Evolutionary conservation across 169 alveolate genomes (phyloP), one percentile per base, ranked within the genome.

Genomic region (Cryptosporidium parvum): DNA sequence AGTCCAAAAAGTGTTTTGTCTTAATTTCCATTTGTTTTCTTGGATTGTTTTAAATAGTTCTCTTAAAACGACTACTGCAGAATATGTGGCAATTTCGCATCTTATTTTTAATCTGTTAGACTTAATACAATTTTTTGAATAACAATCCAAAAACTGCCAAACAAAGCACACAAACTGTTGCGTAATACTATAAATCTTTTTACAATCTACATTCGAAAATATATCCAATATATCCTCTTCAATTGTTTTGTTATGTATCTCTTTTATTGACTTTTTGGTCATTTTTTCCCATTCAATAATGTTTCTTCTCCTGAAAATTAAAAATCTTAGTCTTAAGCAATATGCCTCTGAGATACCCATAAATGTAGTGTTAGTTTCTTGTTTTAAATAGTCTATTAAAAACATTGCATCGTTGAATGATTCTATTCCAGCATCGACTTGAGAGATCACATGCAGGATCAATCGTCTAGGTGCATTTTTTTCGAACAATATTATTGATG

Each of bases 131-230:
- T 39, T 48, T 10, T 9, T 18, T 29, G 48, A n/a, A 45, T 44
- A 62, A 31, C 26, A 61, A 35, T 80, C 89, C 33, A 80, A 48
- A 42, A 80, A 80, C 62, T 80, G 89, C 89, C 89, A 80, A 39
- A 80, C 31, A 67, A 80, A 80, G 42, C 89, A 80, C 2, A 51
- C 75, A 62, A 62, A 80, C 65, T 80, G 89, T 39, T 80, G 89
- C 1, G 75, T 45, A 12, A 80, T 39, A 45, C 37, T 59, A 29
- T 44, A 48, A 35, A 39, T 75, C 18, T 62, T 39, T 7, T 59
- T 59, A 26, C 37, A 45, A 33, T 23, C 29, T 39, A 80, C 45
- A 18, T 33, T 37, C 2, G 59, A 29, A 23, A 80, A n/a, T 26
- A 80, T 26, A 9, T 80, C 89, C 18, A 65, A 44, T 44, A 80